Evolutionary conservation across 2,329 filamentous ascomycete genomes (phyloP).

Genomic region (Didymella lethalis): DNA sequence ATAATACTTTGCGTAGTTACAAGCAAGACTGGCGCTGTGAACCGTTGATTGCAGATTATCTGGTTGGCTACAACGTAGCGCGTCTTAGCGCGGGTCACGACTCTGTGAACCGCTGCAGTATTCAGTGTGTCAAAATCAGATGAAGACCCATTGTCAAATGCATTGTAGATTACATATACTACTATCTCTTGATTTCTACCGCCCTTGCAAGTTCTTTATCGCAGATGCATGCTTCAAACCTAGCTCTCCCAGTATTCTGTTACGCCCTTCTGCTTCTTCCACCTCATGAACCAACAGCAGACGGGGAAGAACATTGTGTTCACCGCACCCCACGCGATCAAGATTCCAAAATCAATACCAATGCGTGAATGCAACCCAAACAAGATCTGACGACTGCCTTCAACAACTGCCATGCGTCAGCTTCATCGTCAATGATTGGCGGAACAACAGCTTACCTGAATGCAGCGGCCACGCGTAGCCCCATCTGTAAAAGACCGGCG

Average conservation of each 20-base stretch:
- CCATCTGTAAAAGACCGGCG: constrained; percentile 67
- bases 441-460: constrained; percentile 51
- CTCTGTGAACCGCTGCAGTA: neutral
- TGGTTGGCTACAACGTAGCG: neutral
- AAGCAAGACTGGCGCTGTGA: neutral
- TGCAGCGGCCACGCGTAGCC: constrained; percentile 71
- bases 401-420: constrained; percentile 57
- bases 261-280: constrained; percentile 30
- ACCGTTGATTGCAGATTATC: neutral
- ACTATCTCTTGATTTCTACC: neutral
- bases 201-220: no score
- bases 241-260: constrained; percentile 26
- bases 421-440: constrained; percentile 24
- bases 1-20: neutral
- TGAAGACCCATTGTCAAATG: neutral
- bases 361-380: constrained; percentile 67
- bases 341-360: constrained; percentile 66
- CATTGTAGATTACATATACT: neutral
- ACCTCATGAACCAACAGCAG: constrained; percentile 52
- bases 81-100: neutral
- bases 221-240: neutral
- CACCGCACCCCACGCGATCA: constrained; percentile 65
- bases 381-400: constrained; percentile 66
- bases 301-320: constrained; percentile 64
- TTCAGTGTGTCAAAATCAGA: neutral